A percentile compares a stretch with the other conserved stretches of the same genome.
These are phyloP conservation scores for Copromyces sp. DNA, from an alignment of 495 filamentous ascomycete species.

Conservation along the genomic window DNA sequence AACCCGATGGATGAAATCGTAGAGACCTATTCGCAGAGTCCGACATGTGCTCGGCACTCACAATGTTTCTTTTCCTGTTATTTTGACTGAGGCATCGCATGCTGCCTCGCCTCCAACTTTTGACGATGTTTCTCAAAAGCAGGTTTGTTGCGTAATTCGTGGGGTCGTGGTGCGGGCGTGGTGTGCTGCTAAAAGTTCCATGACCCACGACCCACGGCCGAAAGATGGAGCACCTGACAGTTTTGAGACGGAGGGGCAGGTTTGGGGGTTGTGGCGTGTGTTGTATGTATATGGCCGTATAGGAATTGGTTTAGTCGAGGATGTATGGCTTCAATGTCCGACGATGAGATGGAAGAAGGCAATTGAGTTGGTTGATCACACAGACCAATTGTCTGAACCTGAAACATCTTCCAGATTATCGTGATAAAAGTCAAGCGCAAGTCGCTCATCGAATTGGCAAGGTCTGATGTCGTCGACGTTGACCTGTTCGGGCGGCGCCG, in stretches of 20 bases:
- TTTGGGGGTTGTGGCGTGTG: neutral
- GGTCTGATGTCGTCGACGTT: neutral
- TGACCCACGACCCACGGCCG: neutral
- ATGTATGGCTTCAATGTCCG: neutral
- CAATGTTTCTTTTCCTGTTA: neutral
- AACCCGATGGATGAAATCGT: neutral
- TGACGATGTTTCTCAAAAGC: neutral
- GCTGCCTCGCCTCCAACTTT: neutral
- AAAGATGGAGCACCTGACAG: neutral
- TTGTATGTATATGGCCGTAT: neutral
- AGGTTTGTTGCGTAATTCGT: neutral
- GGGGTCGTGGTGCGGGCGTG: neutral
- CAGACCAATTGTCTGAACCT: neutral
- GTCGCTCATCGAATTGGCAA: neutral
- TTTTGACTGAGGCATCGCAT: neutral
- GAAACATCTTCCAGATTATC: neutral
- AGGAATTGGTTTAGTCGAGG: neutral
- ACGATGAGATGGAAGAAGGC: neutral
- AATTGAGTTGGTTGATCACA: neutral
- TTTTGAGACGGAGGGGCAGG: neutral
- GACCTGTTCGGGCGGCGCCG: neutral
- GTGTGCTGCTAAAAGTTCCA: neutral
- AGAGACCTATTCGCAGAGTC: neutral
- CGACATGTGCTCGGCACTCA: neutral
- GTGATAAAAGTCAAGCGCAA: neutral